A percentile compares a stretch with the other conserved stretches of the same genome.
phyloP scores from a whole-genome alignment of 768 basidiomycete species.

The Tephrocybe rancida region DNA sequence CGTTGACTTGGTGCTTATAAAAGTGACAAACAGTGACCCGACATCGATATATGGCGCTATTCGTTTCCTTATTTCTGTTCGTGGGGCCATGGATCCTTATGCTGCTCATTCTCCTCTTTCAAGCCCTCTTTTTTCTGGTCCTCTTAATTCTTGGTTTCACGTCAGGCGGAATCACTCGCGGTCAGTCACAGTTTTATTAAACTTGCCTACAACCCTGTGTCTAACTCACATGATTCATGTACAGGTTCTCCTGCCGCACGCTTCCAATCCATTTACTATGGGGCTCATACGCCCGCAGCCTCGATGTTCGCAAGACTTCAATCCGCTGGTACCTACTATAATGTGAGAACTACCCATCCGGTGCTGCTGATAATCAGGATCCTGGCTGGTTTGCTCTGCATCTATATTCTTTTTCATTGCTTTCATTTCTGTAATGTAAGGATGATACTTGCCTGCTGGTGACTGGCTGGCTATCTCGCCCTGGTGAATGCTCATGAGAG shows the following conservation, averaged over 20 bases:
- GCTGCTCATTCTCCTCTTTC: constrained; percentile 12
- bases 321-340: not conserved
- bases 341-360: constrained; percentile 60
- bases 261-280: constrained; percentile 19
- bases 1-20: not conserved
- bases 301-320: too few species aligned
- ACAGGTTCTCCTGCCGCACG: constrained; percentile 26
- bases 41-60: not conserved
- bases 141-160: constrained; percentile 20
- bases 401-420: constrained; percentile 20
- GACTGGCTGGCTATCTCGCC: too few species aligned
- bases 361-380: constrained; percentile 52
- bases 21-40: not conserved
- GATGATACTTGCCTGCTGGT: not conserved
- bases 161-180: constrained; percentile 19
- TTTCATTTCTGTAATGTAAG: constrained; percentile 8
- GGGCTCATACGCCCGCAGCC: not conserved
- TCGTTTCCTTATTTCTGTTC: not conserved
- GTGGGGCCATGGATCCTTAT: constrained; percentile 3
- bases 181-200: constrained; percentile 9
- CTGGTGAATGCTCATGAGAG: too few species aligned
- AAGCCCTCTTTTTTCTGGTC: constrained; percentile 15
- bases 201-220: not conserved
- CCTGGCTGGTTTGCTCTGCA: constrained; percentile 16
- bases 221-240: not conserved